Conservation (phyloP, 1,139 yeast genomes). For the Meyerozyma guilliermondii region DNA sequence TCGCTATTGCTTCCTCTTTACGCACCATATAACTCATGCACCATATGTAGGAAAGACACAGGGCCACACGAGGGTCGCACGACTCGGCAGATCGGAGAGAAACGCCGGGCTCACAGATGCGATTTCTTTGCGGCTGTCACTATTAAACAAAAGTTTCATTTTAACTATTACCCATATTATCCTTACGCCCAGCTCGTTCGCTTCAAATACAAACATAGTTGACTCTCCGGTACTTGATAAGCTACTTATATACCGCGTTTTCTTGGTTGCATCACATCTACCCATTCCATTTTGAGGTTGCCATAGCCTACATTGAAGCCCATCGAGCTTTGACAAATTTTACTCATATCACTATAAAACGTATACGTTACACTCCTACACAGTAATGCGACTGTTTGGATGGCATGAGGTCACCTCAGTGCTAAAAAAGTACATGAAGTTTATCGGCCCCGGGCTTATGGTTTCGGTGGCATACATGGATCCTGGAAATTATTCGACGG, state of each 20-base stretch:
- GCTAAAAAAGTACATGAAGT: conserved; percentile 51
- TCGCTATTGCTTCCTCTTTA: no score
- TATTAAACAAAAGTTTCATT: background rate
- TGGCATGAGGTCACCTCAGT: conserved; percentile 5
- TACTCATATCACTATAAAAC: no score
- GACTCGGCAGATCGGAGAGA: background rate
- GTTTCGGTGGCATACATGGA: conserved; percentile 96
- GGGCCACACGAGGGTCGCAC: background rate
- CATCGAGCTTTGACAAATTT: background rate
- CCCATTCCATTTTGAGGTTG: no score
- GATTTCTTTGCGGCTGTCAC: background rate
- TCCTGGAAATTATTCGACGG: conserved; percentile 95
- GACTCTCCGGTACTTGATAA: no score
- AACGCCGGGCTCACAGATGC: background rate
- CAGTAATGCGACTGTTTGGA: background rate
- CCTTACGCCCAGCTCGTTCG: background rate
- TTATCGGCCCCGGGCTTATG: conserved; percentile 91
- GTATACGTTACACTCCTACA: background rate
- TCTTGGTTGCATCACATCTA: no score
- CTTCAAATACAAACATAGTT: no score
- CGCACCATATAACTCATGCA: no score
- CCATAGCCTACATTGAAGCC: no score
- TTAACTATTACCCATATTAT: background rate
- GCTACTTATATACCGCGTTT: no score
- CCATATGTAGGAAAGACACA: background rate